A percentile compares a stretch with the other conserved stretches of the same genome.
Evolutionary conservation across 768 basidiomycete species (phyloP).

Genomic region (Paxillus ammoniavirescens): DNA sequence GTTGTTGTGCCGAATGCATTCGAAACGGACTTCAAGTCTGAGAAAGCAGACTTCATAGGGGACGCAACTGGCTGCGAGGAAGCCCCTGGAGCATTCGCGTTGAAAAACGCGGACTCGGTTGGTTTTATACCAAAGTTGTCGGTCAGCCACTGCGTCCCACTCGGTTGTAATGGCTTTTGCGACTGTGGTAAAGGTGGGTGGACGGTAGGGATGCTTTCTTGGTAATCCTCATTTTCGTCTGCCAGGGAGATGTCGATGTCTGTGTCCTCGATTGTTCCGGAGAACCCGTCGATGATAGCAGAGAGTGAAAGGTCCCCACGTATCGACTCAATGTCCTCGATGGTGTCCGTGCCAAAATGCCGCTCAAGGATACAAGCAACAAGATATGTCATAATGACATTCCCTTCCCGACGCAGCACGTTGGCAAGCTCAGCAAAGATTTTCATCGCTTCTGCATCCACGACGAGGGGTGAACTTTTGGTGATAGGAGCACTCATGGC

Average conservation of each 20-base stretch:
- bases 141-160: conserved; percentile 32
- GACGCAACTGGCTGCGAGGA: conserved; percentile 14
- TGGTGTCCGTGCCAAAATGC: conserved; percentile 79
- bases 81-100: conserved; percentile 5
- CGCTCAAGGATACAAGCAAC: conserved; percentile 86
- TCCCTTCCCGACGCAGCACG: conserved; percentile 64
- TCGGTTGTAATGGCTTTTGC: conserved; percentile 20
- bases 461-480: conserved; percentile 61
- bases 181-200: neutral
- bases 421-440: conserved; percentile 60
- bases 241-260: conserved; percentile 25
- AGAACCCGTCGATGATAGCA: conserved; percentile 71
- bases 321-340: conserved; percentile 71
- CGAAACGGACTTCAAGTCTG: conserved; percentile 30
- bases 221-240: conserved; percentile 21
- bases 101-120: conserved; percentile 22
- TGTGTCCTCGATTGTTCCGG: conserved; percentile 15
- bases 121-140: conserved; percentile 31
- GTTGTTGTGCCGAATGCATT: conserved; percentile 34
- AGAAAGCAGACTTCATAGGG: conserved; percentile 31
- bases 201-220: conserved; percentile 1
- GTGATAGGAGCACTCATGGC: conserved; percentile 70
- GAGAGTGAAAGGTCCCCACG: conserved; percentile 53
- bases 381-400: conserved; percentile 75
- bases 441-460: conserved; percentile 65